Percentiles rank a stretch among this genome's conserved stretches.
These are phyloP conservation scores for Ganoderma lucidum DNA, from an alignment of 1,284 basidiomycete genomes.

Conservation along the genomic window DNA sequence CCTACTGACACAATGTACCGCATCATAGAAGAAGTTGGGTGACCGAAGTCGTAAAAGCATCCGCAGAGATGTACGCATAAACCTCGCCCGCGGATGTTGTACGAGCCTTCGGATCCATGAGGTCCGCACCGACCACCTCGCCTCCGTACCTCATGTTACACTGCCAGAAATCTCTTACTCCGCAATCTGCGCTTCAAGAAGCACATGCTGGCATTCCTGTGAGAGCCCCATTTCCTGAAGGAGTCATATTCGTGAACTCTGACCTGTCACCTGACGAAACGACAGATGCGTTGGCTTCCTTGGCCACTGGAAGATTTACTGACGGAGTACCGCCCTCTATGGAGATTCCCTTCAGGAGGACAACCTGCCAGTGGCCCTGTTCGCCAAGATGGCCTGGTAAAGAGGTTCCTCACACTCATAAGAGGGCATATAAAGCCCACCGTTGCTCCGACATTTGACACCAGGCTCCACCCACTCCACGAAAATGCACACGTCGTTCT, in stretches of 20 bases:
- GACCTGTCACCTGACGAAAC: conserved; percentile 23
- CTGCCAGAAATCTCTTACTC: neutral
- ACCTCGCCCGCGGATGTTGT: conserved; percentile 17
- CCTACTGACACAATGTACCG: neutral
- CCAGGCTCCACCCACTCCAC: conserved; percentile 8
- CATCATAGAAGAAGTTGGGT: neutral
- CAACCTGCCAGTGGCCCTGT: neutral
- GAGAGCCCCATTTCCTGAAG: conserved; percentile 18
- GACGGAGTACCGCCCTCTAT: neutral
- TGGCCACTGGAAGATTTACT: neutral
- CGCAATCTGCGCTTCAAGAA: neutral
- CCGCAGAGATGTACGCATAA: conserved; percentile 15
- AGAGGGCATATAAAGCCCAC: conserved; percentile 8
- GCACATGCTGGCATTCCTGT: conserved; percentile 9
- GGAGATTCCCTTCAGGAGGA: neutral
- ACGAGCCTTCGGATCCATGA: neutral
- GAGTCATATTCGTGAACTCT: conserved; percentile 19
- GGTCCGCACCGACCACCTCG: conserved; percentile 6
- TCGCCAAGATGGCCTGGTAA: neutral
- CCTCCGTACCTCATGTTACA: neutral
- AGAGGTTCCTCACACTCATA: neutral
- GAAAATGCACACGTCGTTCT: conserved; percentile 32
- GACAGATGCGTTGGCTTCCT: neutral
- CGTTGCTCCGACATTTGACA: conserved; percentile 11
- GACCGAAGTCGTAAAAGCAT: neutral